Percentiles rank a stretch among this genome's conserved stretches.
phyloP scores from a whole-genome alignment of 1,139 yeast species.

The Candida neerlandica region DNA sequence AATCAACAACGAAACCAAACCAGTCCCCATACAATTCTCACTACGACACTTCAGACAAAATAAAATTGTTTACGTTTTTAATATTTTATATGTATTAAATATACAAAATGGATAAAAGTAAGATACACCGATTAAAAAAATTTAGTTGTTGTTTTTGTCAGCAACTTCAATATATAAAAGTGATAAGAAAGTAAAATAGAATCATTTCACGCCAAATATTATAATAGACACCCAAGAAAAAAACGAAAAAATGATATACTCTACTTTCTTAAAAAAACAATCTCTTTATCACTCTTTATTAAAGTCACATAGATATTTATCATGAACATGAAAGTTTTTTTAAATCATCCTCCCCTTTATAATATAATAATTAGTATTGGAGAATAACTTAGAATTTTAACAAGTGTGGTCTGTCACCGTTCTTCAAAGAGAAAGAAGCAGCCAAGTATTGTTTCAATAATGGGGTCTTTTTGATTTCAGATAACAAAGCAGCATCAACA shows the following conservation, averaged over 20 bases:
- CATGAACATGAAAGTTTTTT: slow-evolving; percentile 6
- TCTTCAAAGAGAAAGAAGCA: slow-evolving; percentile 94
- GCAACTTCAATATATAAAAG: neutral
- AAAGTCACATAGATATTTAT: slow-evolving; percentile 6
- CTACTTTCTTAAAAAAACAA: neutral
- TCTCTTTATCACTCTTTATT: neutral
- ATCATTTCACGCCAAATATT: neutral
- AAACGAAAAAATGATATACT: neutral
- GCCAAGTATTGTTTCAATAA: slow-evolving; percentile 97
- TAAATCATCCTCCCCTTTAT: slow-evolving; percentile 1
- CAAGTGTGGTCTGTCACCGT: slow-evolving; percentile 99
- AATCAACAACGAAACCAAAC: no score
- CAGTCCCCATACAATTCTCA: no score
- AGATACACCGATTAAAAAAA: slow-evolving; percentile 21
- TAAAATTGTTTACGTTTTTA: slow-evolving; percentile 4
- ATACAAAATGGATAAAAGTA: slow-evolving; percentile 30
- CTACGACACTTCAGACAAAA: neutral
- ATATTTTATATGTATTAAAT: slow-evolving; percentile 35
- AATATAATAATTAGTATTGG: neutral
- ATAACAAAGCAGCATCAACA: slow-evolving; percentile 91
- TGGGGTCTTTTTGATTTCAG: slow-evolving; percentile 97
- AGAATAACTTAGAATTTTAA: slow-evolving; percentile 77
- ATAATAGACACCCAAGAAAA: neutral
- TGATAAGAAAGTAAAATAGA: neutral
- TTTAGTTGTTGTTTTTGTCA: slow-evolving; percentile 4